These are phyloP conservation scores for Populus hybrid DNA, from an alignment of 441 rosid genomes.

Conservation along the genomic window DNA sequence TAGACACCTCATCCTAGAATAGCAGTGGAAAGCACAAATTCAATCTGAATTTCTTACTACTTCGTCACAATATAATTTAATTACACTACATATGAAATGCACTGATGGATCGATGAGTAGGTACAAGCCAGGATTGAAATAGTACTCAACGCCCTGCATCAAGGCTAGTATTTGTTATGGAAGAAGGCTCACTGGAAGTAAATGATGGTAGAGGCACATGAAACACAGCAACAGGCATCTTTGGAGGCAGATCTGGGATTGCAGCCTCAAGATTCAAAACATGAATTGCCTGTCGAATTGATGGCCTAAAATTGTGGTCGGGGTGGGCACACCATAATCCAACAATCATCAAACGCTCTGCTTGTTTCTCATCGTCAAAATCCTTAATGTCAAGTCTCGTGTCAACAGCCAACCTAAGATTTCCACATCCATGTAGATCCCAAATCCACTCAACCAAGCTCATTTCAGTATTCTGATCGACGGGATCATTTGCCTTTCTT, in stretches of 20 bases:
- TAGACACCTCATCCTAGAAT: too few species aligned
- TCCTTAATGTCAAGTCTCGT: conserved; percentile 9
- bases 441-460: conserved; percentile 51
- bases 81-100: too few species aligned
- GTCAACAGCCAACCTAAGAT: conserved; percentile 28
- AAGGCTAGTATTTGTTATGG: conserved; percentile 24
- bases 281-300: conserved; percentile 47
- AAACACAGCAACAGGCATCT: conserved; percentile 34
- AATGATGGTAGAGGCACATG: conserved; percentile 17
- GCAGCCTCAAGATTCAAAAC: conserved; percentile 49
- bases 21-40: too few species aligned
- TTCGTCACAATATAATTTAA: too few species aligned
- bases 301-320: conserved; percentile 27
- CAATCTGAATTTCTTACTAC: too few species aligned
- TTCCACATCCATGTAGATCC: conserved; percentile 34
- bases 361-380: conserved; percentile 23
- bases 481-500: conserved; percentile 26
- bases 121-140: not conserved
- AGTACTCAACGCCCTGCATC: conserved; percentile 21
- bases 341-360: conserved; percentile 31
- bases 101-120: too few species aligned
- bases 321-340: conserved; percentile 55
- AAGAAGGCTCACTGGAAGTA: conserved; percentile 15
- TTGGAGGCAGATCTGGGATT: conserved; percentile 30
- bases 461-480: conserved; percentile 15